phyloP scores from a whole-genome alignment of 2,329 filamentous ascomycete genomes.

The Alternaria sp. region DNA sequence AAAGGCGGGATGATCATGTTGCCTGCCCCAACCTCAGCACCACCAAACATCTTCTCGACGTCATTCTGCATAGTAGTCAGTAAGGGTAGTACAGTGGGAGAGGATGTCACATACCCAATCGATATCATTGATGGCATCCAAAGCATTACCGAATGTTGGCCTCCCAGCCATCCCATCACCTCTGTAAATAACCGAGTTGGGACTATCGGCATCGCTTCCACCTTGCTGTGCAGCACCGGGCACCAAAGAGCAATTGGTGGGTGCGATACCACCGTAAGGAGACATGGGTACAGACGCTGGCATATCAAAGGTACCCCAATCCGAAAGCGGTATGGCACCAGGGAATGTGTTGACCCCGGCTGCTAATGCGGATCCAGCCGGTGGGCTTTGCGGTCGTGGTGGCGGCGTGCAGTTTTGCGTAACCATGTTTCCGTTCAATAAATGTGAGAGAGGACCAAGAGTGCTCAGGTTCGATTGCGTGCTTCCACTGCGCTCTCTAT shows the following conservation, averaged over 20 bases:
- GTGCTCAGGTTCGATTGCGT: slow-evolving; percentile 7
- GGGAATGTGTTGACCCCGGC: slow-evolving; percentile 22
- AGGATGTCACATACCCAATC: slow-evolving; percentile 67
- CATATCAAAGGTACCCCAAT: slow-evolving; percentile 39
- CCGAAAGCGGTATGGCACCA: slow-evolving; percentile 35
- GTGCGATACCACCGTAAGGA: background rate
- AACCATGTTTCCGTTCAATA: background rate
- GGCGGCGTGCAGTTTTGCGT: slow-evolving; percentile 15
- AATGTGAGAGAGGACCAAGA: slow-evolving; percentile 3
- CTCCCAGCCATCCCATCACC: background rate
- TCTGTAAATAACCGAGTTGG: slow-evolving; percentile 9
- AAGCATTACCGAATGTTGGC: slow-evolving; percentile 27
- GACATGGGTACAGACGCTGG: slow-evolving; percentile 8
- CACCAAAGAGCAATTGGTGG: slow-evolving; percentile 1
- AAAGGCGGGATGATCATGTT: slow-evolving; percentile 48
- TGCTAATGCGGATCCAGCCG: slow-evolving; percentile 6
- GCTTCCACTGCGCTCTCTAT: slow-evolving; percentile 13
- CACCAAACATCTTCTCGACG: slow-evolving; percentile 57
- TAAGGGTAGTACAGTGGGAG: background rate
- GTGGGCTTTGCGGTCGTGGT: slow-evolving; percentile 1
- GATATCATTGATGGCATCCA: slow-evolving; percentile 59
- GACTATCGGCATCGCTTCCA: slow-evolving; percentile 11
- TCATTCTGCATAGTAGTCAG: slow-evolving; percentile 50
- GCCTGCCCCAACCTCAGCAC: slow-evolving; percentile 36
- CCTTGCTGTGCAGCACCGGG: background rate